Evolutionary conservation across 2,329 filamentous ascomycete species (phyloP).

Genomic region (Plenodomus tracheiphilus): DNA sequence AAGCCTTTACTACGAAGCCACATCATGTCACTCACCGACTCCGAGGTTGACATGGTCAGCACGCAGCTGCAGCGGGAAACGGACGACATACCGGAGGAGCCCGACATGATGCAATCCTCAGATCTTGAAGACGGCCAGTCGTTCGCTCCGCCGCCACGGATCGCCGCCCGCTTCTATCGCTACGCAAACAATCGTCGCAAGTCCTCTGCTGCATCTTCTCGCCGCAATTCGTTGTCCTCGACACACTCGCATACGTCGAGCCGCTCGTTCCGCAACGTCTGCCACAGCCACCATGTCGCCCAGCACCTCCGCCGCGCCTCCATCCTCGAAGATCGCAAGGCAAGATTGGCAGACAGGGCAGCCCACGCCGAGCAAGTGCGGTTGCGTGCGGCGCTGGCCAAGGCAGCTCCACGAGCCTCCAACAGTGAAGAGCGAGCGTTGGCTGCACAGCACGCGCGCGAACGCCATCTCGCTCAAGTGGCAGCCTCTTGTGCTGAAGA

Average conservation of each 20-base stretch:
- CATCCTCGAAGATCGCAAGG: conserved; percentile 79
- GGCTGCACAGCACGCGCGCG: conserved; percentile 75
- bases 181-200: conserved; percentile 68
- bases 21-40: conserved; percentile 38
- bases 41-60: conserved; percentile 37
- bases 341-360: conserved; percentile 76
- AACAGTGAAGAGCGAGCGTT: conserved; percentile 75
- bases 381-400: conserved; percentile 72
- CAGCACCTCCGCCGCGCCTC: conserved; percentile 79
- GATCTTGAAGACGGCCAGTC: conserved; percentile 44
- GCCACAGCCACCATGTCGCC: conserved; percentile 76
- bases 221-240: conserved; percentile 78
- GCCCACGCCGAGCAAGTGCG: conserved; percentile 84
- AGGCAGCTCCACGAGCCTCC: conserved; percentile 67
- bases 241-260: conserved; percentile 71
- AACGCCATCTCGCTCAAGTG: conserved; percentile 80
- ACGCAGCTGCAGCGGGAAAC: conserved; percentile 32
- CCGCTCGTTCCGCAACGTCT: conserved; percentile 57
- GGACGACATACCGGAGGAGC: conserved; percentile 48
- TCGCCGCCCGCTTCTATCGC: conserved; percentile 76
- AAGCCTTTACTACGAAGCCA: conserved; percentile 1
- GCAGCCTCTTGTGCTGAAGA: conserved; percentile 81
- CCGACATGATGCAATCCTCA: conserved; percentile 46
- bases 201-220: conserved; percentile 76
- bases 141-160: conserved; percentile 71